These are phyloP conservation scores for Rhizopogon vinicolor DNA, from an alignment of 768 basidiomycete genomes.

Conservation along the genomic window DNA sequence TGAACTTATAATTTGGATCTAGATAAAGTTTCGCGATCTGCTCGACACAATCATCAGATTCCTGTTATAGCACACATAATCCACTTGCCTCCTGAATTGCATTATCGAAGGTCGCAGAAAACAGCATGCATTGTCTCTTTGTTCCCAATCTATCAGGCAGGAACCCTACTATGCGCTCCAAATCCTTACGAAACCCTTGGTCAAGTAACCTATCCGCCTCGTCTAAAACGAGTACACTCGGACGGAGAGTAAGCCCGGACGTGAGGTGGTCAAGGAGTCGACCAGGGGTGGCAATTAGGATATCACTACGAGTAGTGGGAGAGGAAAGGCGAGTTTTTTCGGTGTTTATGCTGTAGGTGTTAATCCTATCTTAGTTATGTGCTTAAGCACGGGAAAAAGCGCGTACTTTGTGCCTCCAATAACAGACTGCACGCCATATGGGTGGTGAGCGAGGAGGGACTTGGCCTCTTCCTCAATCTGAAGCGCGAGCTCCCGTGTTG, in stretches of 20 bases:
- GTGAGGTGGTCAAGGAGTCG: conserved; percentile 67
- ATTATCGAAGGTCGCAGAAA: conserved; percentile 72
- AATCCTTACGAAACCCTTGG: conserved; percentile 63
- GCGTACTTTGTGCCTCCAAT: conserved; percentile 54
- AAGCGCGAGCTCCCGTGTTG: conserved; percentile 71
- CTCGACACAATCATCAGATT: background rate
- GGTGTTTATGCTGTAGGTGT: conserved; percentile 13
- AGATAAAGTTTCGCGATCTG: conserved; percentile 26
- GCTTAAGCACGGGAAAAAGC: background rate
- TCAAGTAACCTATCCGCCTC: conserved; percentile 76
- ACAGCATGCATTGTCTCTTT: conserved; percentile 62
- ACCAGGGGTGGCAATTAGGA: conserved; percentile 74
- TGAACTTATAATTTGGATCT: conserved; percentile 33
- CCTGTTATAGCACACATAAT: background rate
- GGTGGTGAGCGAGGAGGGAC: conserved; percentile 35
- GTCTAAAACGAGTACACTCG: conserved; percentile 47
- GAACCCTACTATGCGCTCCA: conserved; percentile 54
- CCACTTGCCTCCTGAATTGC: conserved; percentile 50
- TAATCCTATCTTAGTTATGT: conserved; percentile 7
- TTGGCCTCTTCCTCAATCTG: conserved; percentile 61
- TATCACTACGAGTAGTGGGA: conserved; percentile 32
- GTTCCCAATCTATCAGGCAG: conserved; percentile 42
- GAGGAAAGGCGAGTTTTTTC: conserved; percentile 21
- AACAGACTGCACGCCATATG: conserved; percentile 39
- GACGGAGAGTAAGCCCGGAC: background rate